Evolutionary conservation across 768 basidiomycete genomes (phyloP).

Genomic region (Boletus eberwhitei): DNA sequence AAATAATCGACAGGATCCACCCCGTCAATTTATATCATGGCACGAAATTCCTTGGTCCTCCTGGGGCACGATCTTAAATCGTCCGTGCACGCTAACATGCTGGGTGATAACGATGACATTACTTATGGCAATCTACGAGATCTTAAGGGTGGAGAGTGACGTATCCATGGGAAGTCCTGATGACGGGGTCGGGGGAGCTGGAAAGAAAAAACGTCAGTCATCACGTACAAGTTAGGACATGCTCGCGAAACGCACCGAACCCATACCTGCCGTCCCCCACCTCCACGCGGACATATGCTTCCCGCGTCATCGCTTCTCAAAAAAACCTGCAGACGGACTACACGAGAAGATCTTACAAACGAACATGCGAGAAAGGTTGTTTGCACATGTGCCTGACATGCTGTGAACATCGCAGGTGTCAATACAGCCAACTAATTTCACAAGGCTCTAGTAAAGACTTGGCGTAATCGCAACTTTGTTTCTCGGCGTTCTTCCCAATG

Average conservation of each 20-base stretch:
- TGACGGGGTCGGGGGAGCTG: neutral
- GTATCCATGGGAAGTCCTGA: slow-evolving; percentile 1
- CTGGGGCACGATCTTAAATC: neutral
- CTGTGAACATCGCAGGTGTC: neutral
- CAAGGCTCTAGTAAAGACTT: neutral
- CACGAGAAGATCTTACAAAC: neutral
- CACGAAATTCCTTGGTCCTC: neutral
- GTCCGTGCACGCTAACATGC: neutral
- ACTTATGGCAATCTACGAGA: neutral
- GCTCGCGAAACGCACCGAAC: neutral
- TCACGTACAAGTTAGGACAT: neutral
- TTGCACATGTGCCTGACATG: neutral
- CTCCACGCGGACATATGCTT: neutral
- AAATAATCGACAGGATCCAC: neutral
- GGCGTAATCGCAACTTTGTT: slow-evolving; percentile 1
- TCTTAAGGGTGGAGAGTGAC: neutral
- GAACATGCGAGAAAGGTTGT: neutral
- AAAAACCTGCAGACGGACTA: neutral
- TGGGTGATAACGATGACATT: neutral
- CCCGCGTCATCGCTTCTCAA: neutral
- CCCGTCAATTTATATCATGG: slow-evolving; percentile 1
- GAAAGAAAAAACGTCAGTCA: neutral
- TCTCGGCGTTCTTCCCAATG: neutral
- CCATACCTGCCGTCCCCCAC: neutral
- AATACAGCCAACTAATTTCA: neutral